Conservation (phyloP, 768 basidiomycete genomes). For the Podaxis pistillaris region DNA sequence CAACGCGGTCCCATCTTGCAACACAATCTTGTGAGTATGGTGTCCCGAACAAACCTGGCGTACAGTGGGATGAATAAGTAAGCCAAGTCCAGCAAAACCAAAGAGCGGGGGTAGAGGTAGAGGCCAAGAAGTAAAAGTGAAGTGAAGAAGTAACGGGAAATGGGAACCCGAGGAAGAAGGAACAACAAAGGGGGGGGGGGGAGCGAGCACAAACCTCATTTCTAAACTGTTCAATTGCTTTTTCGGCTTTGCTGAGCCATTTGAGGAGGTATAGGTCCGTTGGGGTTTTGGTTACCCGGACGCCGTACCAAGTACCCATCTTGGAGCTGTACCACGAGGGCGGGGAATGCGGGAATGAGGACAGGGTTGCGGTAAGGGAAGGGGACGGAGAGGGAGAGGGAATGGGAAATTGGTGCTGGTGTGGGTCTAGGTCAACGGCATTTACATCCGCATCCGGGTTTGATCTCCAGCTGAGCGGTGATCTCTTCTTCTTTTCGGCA, state of each 20-base stretch:
- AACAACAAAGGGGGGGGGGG: not conserved
- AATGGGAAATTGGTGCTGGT: not conserved
- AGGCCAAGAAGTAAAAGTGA: not conserved
- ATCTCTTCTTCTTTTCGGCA: not conserved
- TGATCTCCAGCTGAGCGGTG: not conserved
- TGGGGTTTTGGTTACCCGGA: not conserved
- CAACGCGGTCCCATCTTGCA: not conserved
- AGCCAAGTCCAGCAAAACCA: not conserved
- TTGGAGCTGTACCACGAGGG: conserved; percentile 2
- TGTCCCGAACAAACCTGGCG: not conserved
- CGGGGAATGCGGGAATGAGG: not conserved
- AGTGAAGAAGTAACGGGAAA: not conserved
- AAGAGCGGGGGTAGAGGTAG: not conserved
- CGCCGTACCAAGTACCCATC: conserved; percentile 10
- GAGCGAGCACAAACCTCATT: not conserved
- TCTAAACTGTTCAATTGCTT: conserved; percentile 1
- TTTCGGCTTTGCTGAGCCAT: conserved; percentile 1
- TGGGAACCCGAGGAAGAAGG: not conserved
- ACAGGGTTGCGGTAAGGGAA: not conserved
- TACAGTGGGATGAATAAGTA: not conserved
- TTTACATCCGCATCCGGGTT: not conserved
- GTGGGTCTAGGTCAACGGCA: not conserved
- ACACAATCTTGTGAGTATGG: not conserved
- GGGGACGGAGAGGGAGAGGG: not conserved
- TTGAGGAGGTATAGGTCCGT: not conserved